Conservation (phyloP, 306 rosid genomes). For the Cicer pinnatifidum region DNA sequence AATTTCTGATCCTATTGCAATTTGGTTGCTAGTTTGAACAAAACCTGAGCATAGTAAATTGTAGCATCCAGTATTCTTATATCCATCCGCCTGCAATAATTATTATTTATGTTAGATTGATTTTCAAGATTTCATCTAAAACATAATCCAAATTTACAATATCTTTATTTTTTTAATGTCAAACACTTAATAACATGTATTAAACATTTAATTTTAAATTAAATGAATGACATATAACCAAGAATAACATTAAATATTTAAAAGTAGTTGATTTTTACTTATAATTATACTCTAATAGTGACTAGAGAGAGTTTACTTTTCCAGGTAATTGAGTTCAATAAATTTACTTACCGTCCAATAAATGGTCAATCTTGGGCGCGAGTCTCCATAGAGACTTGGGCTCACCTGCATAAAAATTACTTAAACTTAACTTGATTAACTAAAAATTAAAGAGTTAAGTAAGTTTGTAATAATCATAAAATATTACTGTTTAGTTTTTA, state of each 20-base stretch:
- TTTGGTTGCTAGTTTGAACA: constrained; percentile 76
- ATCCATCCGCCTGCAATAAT: constrained; percentile 75
- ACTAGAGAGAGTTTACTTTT: neutral
- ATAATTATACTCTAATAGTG: no score
- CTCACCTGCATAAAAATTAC: constrained; percentile 66
- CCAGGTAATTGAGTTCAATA: neutral
- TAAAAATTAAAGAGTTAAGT: neutral
- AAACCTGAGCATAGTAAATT: constrained; percentile 87
- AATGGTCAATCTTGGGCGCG: constrained; percentile 78
- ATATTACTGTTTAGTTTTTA: no score
- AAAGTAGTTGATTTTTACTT: no score
- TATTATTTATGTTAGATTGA: neutral
- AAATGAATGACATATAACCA: no score
- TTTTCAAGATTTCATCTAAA: no score
- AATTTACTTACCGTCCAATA: constrained; percentile 89
- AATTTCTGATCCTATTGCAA: constrained; percentile 82
- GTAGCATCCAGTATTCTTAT: constrained; percentile 90
- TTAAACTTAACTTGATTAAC: constrained; percentile 48
- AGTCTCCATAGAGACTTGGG: constrained; percentile 86
- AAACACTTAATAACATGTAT: no score
- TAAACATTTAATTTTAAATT: no score
- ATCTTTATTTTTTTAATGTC: no score
- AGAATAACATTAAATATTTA: no score
- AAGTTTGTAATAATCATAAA: no score
- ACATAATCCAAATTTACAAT: no score